Percentiles rank a stretch among this genome's conserved stretches.
Conservation (phyloP, 169 alveolate genomes). For the Miamiensis avidus region DNA sequence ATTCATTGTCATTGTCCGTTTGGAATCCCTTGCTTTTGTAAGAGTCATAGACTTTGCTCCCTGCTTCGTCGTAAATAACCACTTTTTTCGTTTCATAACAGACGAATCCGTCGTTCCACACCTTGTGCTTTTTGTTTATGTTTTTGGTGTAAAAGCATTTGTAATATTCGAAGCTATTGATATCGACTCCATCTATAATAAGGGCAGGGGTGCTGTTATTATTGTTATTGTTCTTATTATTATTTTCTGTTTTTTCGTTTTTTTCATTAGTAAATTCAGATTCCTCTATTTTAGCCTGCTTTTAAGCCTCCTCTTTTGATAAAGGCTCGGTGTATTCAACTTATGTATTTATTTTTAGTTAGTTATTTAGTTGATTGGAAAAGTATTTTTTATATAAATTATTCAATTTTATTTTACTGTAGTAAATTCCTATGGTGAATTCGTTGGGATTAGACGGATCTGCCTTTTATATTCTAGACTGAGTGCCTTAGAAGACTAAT, state of each 20-base stretch:
- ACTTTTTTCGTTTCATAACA: slow-evolving; percentile 1
- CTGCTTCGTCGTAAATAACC: slow-evolving; percentile 6
- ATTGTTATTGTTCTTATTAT: neutral
- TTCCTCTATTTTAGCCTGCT: neutral
- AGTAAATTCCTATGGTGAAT: neutral
- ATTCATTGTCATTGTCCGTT: neutral
- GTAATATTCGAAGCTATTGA: neutral
- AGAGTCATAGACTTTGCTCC: slow-evolving; percentile 11
- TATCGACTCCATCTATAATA: neutral
- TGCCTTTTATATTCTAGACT: neutral
- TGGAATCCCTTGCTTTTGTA: neutral
- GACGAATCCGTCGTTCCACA: slow-evolving; percentile 19
- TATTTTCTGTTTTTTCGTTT: neutral
- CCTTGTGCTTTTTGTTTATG: slow-evolving; percentile 19
- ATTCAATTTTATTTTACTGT: neutral
- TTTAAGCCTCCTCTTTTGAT: neutral
- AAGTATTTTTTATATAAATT: too few species aligned
- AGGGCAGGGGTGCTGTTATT: too few species aligned
- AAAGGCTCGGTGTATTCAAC: neutral
- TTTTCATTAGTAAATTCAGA: neutral
- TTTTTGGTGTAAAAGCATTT: slow-evolving; percentile 20
- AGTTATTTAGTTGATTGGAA: too few species aligned
- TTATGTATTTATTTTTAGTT: neutral
- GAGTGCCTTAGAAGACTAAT: neutral
- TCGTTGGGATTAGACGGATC: neutral